These are phyloP conservation scores for Trichomonas gallinae DNA, from an alignment of 208 protist genomes.

Conservation along the genomic window DNA sequence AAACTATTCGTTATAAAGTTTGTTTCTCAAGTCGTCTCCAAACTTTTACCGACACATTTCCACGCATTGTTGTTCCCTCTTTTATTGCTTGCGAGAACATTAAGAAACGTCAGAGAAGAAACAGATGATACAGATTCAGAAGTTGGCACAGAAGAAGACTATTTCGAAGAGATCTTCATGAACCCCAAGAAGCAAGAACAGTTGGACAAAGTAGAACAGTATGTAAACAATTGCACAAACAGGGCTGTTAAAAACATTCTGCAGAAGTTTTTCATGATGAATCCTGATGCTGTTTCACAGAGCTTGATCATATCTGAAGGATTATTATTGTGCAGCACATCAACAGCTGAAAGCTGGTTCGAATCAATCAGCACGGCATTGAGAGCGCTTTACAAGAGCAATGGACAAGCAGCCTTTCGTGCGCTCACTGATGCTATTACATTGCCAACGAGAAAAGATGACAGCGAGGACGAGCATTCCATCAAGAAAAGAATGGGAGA, in stretches of 20 bases:
- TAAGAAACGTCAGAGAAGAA: background rate
- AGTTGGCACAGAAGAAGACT: too few relatives aligned
- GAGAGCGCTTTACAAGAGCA: background rate
- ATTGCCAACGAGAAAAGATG: background rate
- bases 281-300: background rate
- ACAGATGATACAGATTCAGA: too few relatives aligned
- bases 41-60: background rate
- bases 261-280: background rate
- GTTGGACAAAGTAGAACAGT: too few relatives aligned
- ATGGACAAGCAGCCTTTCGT: background rate
- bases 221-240: too few relatives aligned
- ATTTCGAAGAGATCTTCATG: too few relatives aligned
- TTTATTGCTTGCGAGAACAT: background rate
- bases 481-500: background rate
- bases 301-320: background rate
- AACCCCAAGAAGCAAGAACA: too few relatives aligned
- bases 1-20: background rate
- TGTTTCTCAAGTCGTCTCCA: background rate
- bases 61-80: background rate
- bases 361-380: background rate
- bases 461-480: background rate
- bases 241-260: background rate
- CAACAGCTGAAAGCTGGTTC: background rate
- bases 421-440: background rate
- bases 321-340: background rate